A percentile compares a stretch with the other conserved stretches of the same genome.
Evolutionary conservation across 495 filamentous ascomycete genomes (phyloP).

Genomic region (Xylaria venustula): DNA sequence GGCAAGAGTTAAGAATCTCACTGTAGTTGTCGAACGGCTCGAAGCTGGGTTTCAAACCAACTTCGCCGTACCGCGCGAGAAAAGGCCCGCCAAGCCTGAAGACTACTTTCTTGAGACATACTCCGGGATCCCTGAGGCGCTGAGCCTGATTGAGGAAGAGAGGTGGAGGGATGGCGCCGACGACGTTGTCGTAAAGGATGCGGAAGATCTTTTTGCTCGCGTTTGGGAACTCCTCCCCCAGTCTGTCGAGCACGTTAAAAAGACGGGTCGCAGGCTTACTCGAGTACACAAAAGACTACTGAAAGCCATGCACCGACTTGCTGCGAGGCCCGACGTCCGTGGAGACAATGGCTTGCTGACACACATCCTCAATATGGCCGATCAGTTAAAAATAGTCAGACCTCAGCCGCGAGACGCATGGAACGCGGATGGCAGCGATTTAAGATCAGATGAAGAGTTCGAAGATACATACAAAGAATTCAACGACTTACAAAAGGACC

Average conservation of each 20-base stretch:
- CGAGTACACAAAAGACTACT: neutral
- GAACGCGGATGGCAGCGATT: neutral
- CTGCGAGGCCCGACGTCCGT: neutral
- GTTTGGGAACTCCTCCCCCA: neutral
- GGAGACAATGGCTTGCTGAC: neutral
- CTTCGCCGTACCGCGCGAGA: neutral
- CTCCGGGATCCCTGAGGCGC: neutral
- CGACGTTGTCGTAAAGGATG: neutral
- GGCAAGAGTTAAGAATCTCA: neutral
- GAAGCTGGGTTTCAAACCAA: neutral
- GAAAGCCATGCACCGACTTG: neutral
- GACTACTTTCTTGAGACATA: neutral
- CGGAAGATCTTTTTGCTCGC: neutral
- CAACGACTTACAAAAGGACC: neutral
- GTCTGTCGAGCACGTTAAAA: neutral
- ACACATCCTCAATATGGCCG: neutral
- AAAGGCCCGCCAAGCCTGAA: neutral
- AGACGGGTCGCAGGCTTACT: neutral
- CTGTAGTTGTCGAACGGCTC: neutral
- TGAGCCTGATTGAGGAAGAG: neutral
- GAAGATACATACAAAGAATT: neutral
- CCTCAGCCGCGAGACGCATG: neutral
- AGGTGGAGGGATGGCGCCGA: neutral
- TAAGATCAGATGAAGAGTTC: neutral
- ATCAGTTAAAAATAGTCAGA: neutral